phyloP scores from a whole-genome alignment of 2,329 filamentous ascomycete species.

The Colletotrichum falcatum region DNA sequence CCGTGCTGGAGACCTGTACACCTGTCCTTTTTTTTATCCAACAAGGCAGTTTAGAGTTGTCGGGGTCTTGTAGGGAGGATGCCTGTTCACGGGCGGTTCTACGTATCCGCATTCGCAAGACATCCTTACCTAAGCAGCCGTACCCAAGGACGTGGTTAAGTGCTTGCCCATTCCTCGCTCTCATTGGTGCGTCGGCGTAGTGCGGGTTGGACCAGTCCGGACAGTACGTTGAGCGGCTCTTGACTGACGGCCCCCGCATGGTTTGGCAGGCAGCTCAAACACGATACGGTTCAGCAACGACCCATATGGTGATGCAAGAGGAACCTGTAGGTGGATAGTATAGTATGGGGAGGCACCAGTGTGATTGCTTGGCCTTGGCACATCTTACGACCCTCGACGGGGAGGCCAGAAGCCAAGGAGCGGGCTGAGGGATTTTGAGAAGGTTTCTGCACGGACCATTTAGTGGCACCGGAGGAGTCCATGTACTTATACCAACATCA shows the following conservation, averaged over 20 bases:
- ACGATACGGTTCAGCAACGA: neutral
- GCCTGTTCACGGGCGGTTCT: constrained; percentile 7
- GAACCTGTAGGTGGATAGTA: neutral
- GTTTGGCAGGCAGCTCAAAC: neutral
- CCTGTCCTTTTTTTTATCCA: constrained; percentile 1
- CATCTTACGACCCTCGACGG: constrained; percentile 30
- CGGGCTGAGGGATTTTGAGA: constrained; percentile 63
- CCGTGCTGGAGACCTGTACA: neutral
- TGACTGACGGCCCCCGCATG: neutral
- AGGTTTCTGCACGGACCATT: constrained; percentile 55
- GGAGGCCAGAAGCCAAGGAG: neutral
- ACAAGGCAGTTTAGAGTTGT: constrained; percentile 5
- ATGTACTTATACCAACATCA: constrained; percentile 52
- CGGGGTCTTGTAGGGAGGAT: constrained; percentile 13
- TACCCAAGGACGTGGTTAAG: neutral
- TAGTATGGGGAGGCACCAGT: neutral
- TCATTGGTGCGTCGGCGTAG: neutral
- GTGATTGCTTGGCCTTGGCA: neutral
- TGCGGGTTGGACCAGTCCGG: neutral
- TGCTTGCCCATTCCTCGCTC: neutral
- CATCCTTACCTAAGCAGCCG: neutral
- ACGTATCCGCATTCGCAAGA: constrained; percentile 35
- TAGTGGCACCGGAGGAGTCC: constrained; percentile 26
- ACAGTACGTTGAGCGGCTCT: neutral
- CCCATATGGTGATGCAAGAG: neutral